Base-by-base conservation (phyloP, 371 early-diverging fungal species). In the Saksenaea oblongispora region DNA sequence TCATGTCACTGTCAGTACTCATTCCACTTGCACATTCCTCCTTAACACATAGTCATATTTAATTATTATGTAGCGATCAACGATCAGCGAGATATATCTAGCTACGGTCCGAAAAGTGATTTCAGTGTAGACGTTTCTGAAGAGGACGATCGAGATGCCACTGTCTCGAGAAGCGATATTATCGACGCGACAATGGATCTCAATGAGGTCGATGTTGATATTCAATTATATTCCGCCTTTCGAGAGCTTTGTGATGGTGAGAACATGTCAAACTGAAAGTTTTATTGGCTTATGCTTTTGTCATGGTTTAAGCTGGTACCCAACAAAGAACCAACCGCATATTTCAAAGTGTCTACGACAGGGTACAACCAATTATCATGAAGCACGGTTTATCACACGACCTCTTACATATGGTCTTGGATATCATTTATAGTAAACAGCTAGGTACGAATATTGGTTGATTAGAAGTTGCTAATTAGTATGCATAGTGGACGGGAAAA, bases 381-480 rank as follows among this genome's bases (percentile, higher is more conserved):
- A 66, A 56, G 56, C 66, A 56, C 51, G 71, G 71, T 26, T 27
- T 70, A 0, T 64, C 58, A 31, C 37, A 61, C 11, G 31, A 28
- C 0, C 64, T 63, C 9, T 35, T 75, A 22, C 47, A 44, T 0
- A 28, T 47, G 0, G 10, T 75, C 18, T 55, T 72, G 34, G 69
- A 72, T 28, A 18, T 72, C 1, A 60, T 66, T 10, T 36, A 63
- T 35, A 51, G 51, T 10, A n/a, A 34, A 1, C 64, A 67, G 58
- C 51, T 66, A 54, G 44, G 75, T 71, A 65, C 34, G 41, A 17
- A 7, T 39, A 56, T 34, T 11, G 8, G n/a, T 26, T 44, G 13
- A 31, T 8, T 18, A 34, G 35, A 18, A 4, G 34, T 42, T 44
- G 5, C 54, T 39, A 39, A 53, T 13, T 47, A 17, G 42, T 27